These are phyloP conservation scores for Paratinospora sagittata DNA, from an alignment of 164 flowering plant species.

Conservation along the genomic window DNA sequence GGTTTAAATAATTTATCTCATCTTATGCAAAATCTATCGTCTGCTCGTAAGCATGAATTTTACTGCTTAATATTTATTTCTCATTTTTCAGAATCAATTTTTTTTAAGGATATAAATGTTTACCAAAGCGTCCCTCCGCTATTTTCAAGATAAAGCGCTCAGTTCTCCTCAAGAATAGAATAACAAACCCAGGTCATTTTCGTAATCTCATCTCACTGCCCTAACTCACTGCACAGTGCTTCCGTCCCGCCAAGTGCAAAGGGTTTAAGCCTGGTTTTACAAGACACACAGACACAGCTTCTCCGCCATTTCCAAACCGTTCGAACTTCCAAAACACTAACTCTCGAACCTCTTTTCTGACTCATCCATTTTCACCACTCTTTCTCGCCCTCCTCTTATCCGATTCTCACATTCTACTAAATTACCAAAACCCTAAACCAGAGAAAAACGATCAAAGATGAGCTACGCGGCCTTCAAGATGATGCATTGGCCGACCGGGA, in stretches of 20 bases:
- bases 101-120: background rate
- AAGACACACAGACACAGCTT: background rate
- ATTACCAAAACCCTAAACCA: conserved; percentile 13
- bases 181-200: background rate
- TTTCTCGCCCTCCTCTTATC: background rate
- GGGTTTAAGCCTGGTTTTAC: conserved; percentile 7
- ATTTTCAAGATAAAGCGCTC: no score
- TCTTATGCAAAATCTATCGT: no score
- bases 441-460: conserved; percentile 37
- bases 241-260: conserved; percentile 8
- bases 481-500: conserved; percentile 95
- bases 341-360: background rate
- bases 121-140: no score
- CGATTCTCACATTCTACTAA: background rate
- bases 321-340: background rate
- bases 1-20: no score
- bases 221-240: background rate
- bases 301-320: background rate
- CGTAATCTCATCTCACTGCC: background rate
- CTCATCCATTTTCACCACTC: background rate
- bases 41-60: no score
- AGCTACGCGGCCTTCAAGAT: conserved; percentile 90
- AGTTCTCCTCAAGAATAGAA: no score
- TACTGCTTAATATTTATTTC: no score
- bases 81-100: background rate